Evolutionary conservation across 2,329 filamentous ascomycete genomes (phyloP).

Genomic region (Ophiostoma fasciatum): DNA sequence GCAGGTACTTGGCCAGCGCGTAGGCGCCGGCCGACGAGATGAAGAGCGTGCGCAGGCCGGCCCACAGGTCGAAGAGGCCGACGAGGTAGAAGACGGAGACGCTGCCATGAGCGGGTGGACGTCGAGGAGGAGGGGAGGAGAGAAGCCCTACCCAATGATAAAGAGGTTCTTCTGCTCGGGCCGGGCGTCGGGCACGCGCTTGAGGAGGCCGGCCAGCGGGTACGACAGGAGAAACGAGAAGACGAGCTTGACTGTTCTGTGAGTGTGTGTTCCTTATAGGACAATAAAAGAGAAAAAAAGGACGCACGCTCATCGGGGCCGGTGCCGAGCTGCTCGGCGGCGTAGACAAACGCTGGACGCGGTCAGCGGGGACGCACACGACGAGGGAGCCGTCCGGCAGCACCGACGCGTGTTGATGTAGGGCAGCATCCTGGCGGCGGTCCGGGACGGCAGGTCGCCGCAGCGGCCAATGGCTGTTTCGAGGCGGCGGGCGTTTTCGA

Average conservation of each 20-base stretch:
- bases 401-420: conserved; percentile 16
- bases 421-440: conserved; percentile 15
- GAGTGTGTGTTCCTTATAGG: too few species aligned
- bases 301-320: conserved; percentile 31
- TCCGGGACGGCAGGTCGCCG: not conserved
- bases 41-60: conserved; percentile 61
- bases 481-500: too few species aligned
- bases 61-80: conserved; percentile 85
- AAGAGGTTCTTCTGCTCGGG: conserved; percentile 82
- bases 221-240: conserved; percentile 85
- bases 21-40: conserved; percentile 73
- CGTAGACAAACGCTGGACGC: conserved; percentile 27
- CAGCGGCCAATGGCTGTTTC: too few species aligned
- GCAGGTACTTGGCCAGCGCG: conserved; percentile 65
- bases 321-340: conserved; percentile 26
- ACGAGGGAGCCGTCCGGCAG: not conserved
- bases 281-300: not conserved
- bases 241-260: conserved; percentile 96
- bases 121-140: not conserved
- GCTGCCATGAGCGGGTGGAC: conserved; percentile 23
- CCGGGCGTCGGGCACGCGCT: conserved; percentile 73
- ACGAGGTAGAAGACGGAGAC: conserved; percentile 82
- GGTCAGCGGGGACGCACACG: not conserved
- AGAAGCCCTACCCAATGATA: conserved; percentile 50
- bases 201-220: conserved; percentile 74